phyloP scores from a whole-genome alignment of 2,329 filamentous ascomycete species.

The Thermothelomyces thermophilus region DNA sequence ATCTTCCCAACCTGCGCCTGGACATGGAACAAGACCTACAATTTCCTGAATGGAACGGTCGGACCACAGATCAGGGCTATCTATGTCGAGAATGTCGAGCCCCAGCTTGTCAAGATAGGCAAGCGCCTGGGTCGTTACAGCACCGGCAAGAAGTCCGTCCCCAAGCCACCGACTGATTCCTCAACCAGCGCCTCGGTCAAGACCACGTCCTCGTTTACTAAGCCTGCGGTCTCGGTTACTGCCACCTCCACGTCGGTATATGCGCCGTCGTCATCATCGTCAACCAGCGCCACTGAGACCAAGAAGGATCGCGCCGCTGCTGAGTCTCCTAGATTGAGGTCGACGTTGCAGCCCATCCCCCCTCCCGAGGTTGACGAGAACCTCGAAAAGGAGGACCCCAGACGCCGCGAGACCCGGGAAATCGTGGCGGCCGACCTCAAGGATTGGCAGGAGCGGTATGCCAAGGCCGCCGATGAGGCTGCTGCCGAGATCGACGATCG shows the following conservation, averaged over 20 bases:
- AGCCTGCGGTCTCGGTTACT: constrained; percentile 28
- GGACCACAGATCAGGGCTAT: constrained; percentile 76
- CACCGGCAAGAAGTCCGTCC: constrained; percentile 38
- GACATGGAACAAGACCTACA: constrained; percentile 60
- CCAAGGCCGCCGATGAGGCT: constrained; percentile 77
- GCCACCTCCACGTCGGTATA: constrained; percentile 20
- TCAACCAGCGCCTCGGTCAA: constrained; percentile 17
- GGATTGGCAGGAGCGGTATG: constrained; percentile 83
- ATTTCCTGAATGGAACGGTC: constrained; percentile 68
- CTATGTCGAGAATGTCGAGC: constrained; percentile 89
- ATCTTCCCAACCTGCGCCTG: constrained; percentile 66
- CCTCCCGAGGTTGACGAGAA: constrained; percentile 39
- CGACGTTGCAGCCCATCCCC: constrained; percentile 30
- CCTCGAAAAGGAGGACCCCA: constrained; percentile 44
- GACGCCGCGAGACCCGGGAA: constrained; percentile 53
- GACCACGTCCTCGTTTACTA: constrained; percentile 29
- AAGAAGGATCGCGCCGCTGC: constrained; percentile 10
- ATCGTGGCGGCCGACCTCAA: constrained; percentile 71
- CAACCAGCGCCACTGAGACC: not conserved
- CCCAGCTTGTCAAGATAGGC: constrained; percentile 86
- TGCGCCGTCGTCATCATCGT: not conserved
- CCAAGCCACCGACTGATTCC: constrained; percentile 26
- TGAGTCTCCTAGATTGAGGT: constrained; percentile 13
- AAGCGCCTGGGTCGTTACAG: constrained; percentile 79
- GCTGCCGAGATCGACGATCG: constrained; percentile 64